phyloP scores from a whole-genome alignment of 768 basidiomycete species.

The Tulasnella sp. region DNA sequence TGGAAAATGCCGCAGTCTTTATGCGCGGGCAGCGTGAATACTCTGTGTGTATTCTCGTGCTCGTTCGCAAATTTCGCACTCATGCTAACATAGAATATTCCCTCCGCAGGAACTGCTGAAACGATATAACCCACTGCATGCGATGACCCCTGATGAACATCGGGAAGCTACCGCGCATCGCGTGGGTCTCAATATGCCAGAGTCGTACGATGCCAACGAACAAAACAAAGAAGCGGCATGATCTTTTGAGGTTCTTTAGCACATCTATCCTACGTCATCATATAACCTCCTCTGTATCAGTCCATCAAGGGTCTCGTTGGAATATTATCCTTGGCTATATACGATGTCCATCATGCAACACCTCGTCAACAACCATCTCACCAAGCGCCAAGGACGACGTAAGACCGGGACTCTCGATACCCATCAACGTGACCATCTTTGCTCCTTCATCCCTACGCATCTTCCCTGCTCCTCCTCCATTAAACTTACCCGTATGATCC shows the following conservation, averaged over 20 bases:
- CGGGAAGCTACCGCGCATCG: constrained; percentile 62
- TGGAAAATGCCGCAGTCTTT: no score
- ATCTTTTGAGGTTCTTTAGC: no score
- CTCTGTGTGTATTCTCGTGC: no score
- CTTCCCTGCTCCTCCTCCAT: constrained; percentile 1
- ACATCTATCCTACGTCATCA: no score
- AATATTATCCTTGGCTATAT: no score
- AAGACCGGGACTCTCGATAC: constrained; percentile 88
- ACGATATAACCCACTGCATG: constrained; percentile 76
- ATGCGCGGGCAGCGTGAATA: no score
- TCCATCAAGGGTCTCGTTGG: no score
- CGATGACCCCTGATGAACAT: constrained; percentile 68
- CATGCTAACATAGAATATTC: no score
- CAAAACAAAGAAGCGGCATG: not conserved
- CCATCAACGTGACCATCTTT: constrained; percentile 69
- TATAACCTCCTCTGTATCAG: no score
- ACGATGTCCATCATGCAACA: not conserved
- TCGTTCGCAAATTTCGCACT: no score
- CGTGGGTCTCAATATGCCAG: constrained; percentile 79
- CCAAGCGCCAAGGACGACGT: constrained; percentile 82
- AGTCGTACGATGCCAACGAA: constrained; percentile 22
- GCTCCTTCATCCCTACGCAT: constrained; percentile 19
- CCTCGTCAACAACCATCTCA: constrained; percentile 55
- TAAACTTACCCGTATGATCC: constrained; percentile 41
- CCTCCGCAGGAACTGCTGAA: constrained; percentile 55